Base-by-base conservation (phyloP, 495 filamentous ascomycete species). In the Tuber aestivum region DNA sequence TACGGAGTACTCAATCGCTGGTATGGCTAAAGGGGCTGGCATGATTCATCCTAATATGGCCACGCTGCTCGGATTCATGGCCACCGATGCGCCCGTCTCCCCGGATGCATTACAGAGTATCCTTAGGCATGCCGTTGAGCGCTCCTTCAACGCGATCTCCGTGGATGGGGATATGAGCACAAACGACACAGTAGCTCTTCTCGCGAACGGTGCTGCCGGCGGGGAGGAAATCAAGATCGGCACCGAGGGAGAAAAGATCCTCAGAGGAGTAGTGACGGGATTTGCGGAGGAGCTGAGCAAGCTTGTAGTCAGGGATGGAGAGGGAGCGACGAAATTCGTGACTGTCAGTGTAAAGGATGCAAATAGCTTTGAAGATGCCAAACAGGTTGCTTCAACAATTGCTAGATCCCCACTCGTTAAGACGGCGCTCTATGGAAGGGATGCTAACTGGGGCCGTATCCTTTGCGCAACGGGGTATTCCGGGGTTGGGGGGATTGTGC, bases 31-130 rank as follows among this genome's bases (percentile, higher is more conserved):
- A 85, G 95, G 95, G 69, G 96, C 95, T 21, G 95, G 95, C 80
- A 99, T 99, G 95, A 99, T 99, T 83, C 95, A 97, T 85, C 95
- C 95, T 35, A 97, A 99, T 86, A 97, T 99, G 95, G 95, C 94
- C 68, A 99, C 95, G 0, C 89, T 99, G 56, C 89, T 99, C 41
- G 95, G 93, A 70, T 92, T 98, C 73, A 89, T 98, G 82, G 94
- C 93, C 83, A 99, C 95, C 41, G 95, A 99, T 80, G 96, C 92
- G 0, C 91, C 94, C 21, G 90, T 98, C 82, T 87, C 89, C 12
- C 86, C 93, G 16, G 81, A 85, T 23, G 87, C 90, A 18, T 90
- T 98, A 35, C 88, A 90, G 74, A 83, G 86, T 0, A 86, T 94
- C 32, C 91, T 99, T 75, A 91, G 88, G 70, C 86, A 89, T 82